Base-by-base conservation (phyloP, 495 filamentous ascomycete species). In the Tuber brumale region DNA sequence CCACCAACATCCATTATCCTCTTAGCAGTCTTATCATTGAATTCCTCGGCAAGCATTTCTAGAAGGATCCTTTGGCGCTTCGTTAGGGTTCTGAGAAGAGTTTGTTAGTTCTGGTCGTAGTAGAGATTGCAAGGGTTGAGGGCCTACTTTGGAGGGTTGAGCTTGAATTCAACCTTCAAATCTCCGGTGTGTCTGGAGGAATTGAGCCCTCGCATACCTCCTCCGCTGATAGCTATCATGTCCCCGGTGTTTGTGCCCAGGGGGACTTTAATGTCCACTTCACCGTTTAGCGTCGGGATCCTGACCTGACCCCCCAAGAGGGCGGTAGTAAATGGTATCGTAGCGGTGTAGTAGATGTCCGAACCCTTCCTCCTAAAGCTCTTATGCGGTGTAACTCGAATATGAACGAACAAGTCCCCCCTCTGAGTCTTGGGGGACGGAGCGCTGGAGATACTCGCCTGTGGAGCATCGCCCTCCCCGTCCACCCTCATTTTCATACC, bases 21-120 rank as follows among this genome's bases (percentile, higher is more conserved):
- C 83, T 91, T 94, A n/a, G 95, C 95, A 27, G 89, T 92, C 85
- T 93, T 92, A 83, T 99, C 95, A 19, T 88, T 89, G 87, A 97
- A 89, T 86, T 99, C 95, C 80, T 99, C 94, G 43, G 95, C 95
- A 69, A 99, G 88, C 87, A 97, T 93, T 85, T 99, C 95, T 75
- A 97, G 83, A 44, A 99, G 91, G 0, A 91, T 94, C 48, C 96
- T 88, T 86, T 98, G 95, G 84, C 95, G 97, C 35, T 89, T 86
- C 37, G 89, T 93, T 80, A 99, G 86, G 81, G 72, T 48, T 69
- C 81, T 83, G 9, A 39, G 23, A 1, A 43, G 21, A 5, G 39
- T 35, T 35, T 23, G 66, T 79, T 76, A 79, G 74, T 70, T 31
- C 46, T 72, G 12, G 9, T 41, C 12, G 57, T 4, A 14, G 21